Percentiles rank a stretch among this genome's conserved stretches.
Evolutionary conservation across 2,329 filamentous ascomycete species (phyloP).

Genomic region (Dothideomycetes sp.): DNA sequence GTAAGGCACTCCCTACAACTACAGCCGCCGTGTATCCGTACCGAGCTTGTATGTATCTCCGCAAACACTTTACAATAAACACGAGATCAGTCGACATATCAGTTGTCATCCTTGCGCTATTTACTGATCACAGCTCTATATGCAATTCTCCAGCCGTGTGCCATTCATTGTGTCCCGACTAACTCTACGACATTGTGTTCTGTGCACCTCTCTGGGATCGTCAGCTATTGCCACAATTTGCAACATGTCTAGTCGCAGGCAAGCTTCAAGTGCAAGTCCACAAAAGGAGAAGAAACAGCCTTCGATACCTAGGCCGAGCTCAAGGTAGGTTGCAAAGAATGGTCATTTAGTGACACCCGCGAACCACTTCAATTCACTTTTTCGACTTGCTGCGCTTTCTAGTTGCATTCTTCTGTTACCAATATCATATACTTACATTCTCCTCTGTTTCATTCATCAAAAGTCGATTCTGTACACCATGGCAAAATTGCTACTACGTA

Average conservation of each 20-base stretch:
- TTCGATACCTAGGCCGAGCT: conserved; percentile 49
- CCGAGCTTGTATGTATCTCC: too few species aligned
- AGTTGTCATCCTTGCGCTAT: too few species aligned
- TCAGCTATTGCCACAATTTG: neutral
- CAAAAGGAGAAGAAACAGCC: conserved; percentile 25
- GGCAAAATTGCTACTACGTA: too few species aligned
- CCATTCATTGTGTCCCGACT: neutral
- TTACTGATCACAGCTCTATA: too few species aligned
- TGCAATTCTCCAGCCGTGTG: too few species aligned
- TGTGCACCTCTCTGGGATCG: neutral
- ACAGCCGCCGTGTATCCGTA: neutral
- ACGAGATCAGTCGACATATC: too few species aligned
- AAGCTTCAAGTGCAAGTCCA: neutral
- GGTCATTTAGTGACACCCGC: neutral
- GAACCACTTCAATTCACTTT: neutral
- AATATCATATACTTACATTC: neutral
- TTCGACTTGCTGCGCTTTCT: neutral
- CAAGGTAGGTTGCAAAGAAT: conserved; percentile 35
- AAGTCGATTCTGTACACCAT: too few species aligned
- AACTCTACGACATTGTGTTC: neutral
- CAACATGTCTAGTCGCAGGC: neutral
- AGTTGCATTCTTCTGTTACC: neutral
- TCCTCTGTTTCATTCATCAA: neutral
- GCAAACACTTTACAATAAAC: too few species aligned
- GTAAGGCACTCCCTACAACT: neutral